Base-by-base conservation (phyloP, 805 yeast genomes). In the Priceomyces melissophilus region DNA sequence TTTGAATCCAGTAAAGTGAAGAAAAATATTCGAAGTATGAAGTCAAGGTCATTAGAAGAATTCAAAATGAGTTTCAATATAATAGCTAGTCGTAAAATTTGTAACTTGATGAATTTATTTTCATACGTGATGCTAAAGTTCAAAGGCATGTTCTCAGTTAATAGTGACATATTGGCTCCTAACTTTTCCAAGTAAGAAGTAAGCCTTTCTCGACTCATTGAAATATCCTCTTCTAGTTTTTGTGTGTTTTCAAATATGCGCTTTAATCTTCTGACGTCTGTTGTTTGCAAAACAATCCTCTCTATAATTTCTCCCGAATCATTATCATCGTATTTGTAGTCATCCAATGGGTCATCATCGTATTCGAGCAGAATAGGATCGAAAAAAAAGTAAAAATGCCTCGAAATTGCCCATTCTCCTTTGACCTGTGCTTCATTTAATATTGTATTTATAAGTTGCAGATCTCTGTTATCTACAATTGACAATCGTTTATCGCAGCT, bases 1-100 rank as follows among this genome's bases (percentile, higher is more conserved):
- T 60, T 60, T 40, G 52, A 64, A 46, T 67, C 73, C 13, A 58
- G 51, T 15, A 55, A 31, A 1, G 54, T 41, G 11, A 43, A 40
- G 27, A 20, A 20, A 20, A 20, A 20, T 8, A 20, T 8, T 20
- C 25, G 4, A 5, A 20, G 25, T 52, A 36, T 30, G 57, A 43
- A 1, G 56, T 32, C 30, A 51, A 44, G 10, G 48, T 37, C 20
- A 58, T 4, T 20, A 8, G 7, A 20, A 20, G 25, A 8, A 20
- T 20, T 8, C 8, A 20, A 20, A 20, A 20, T 20, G 8, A 41
- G 34, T 33, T 44, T 49, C 37, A 57, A 49, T 10, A 61, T 37
- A 10, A 61, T 40, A 6, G 52, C 16, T 9, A 56, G 27, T 14
- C 58, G 38, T 20, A 48, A 23, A 8, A 59, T 31, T 28, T 48